Evolutionary conservation across 164 flowering plant genomes (phyloP).

Genomic region (grape (Vitis vinifera)): ASM3070453v1 NC_081819.1:18130501-18131000

Average conservation of each 20-base stretch:
- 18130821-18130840: not conserved
- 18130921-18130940: conserved; percentile 51
- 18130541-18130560: too few relatives aligned
- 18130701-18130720: conserved; percentile 89
- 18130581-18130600: not conserved
- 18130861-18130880: not conserved
- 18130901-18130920: not conserved
- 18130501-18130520: too few relatives aligned
- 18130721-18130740: conserved; percentile 81
- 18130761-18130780: conserved; percentile 86
- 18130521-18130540: too few relatives aligned
- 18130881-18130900: not conserved
- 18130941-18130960: conserved; percentile 99
- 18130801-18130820: not conserved
- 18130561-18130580: too few relatives aligned
- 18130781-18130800: conserved; percentile 35
- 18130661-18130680: not conserved
- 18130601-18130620: not conserved
- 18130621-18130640: not conserved
- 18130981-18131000: conserved; percentile 89
- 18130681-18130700: conserved; percentile 65
- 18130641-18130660: not conserved
- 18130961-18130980: conserved; percentile 87
- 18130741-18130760: conserved; percentile 78
- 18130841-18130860: not conserved